Conservation (phyloP, 1,284 basidiomycete genomes). For the Sporisorium sorghi region DNA sequence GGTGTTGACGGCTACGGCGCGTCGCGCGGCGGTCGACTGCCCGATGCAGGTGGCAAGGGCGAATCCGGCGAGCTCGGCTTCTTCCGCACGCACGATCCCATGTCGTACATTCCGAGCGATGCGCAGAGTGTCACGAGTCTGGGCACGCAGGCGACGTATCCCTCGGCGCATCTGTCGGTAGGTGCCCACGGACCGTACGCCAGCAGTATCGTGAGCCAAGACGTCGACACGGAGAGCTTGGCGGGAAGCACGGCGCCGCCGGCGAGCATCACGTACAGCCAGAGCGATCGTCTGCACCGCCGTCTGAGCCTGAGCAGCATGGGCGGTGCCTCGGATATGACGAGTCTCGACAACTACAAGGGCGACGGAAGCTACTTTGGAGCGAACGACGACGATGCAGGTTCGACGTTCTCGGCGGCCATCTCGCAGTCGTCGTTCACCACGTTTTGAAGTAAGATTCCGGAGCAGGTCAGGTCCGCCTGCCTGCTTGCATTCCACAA, state of each 20-base stretch:
- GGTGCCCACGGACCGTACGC: slow-evolving; percentile 51
- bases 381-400: slow-evolving; percentile 50
- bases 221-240: slow-evolving; percentile 49
- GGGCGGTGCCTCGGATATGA: slow-evolving; percentile 50
- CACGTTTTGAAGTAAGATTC: slow-evolving; percentile 48
- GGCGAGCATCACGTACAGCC: slow-evolving; percentile 60
- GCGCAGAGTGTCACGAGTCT: slow-evolving; percentile 60
- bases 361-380: slow-evolving; percentile 56
- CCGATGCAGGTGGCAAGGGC: slow-evolving; percentile 17
- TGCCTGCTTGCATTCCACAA: neutral
- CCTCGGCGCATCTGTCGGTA: slow-evolving; percentile 47
- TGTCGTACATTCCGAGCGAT: slow-evolving; percentile 93
- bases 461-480: neutral
- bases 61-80: slow-evolving; percentile 85
- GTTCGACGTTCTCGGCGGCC: slow-evolving; percentile 60
- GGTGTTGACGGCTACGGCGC: slow-evolving; percentile 21
- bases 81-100: slow-evolving; percentile 92
- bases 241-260: slow-evolving; percentile 37
- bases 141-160: slow-evolving; percentile 62
- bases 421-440: slow-evolving; percentile 63
- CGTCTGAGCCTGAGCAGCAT: slow-evolving; percentile 54
- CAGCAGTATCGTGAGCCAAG: slow-evolving; percentile 60
- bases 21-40: slow-evolving; percentile 9
- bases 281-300: slow-evolving; percentile 58
- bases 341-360: slow-evolving; percentile 59